These are phyloP conservation scores for Vanilla planifolia DNA, from an alignment of 106 monocot genomes.

Conservation along the genomic window DNA sequence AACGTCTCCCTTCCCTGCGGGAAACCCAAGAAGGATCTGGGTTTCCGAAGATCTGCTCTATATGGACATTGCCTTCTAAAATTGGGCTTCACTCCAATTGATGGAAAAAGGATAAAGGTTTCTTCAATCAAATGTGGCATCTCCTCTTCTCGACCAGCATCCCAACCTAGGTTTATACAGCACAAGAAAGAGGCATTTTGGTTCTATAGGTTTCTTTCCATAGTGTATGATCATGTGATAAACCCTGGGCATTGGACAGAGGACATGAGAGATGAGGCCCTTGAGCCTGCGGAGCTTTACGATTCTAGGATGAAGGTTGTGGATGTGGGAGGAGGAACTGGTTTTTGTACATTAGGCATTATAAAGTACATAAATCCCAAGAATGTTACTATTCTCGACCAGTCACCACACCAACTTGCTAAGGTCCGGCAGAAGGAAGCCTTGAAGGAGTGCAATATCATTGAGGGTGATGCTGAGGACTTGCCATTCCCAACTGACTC, in stretches of 20 bases:
- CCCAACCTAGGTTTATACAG: conserved; percentile 89
- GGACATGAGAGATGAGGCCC: conserved; percentile 96
- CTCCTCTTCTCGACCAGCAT: conserved; percentile 60
- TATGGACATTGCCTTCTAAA: conserved; percentile 23
- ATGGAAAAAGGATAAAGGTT: conserved; percentile 6
- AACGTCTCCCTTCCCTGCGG: conserved; percentile 27
- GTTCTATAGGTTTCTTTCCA: conserved; percentile 95
- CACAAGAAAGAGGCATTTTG: conserved; percentile 98
- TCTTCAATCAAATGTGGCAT: conserved; percentile 28
- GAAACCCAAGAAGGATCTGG: conserved; percentile 22
- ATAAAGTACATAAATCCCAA: conserved; percentile 70
- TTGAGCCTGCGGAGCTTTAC: conserved; percentile 78
- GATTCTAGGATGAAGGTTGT: conserved; percentile 61
- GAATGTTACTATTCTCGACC: conserved; percentile 91
- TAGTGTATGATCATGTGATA: conserved; percentile 90
- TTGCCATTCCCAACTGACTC: conserved; percentile 82
- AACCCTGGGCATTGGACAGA: conserved; percentile 95
- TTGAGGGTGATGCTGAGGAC: conserved; percentile 95
- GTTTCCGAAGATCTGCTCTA: conserved; percentile 31
- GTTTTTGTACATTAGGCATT: conserved; percentile 89
- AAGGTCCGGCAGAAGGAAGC: conserved; percentile 84
- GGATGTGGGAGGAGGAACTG: conserved; percentile 94
- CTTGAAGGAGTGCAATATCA: conserved; percentile 75
- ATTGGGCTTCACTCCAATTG: conserved; percentile 1
- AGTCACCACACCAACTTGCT: conserved; percentile 90